Evolutionary conservation across 805 yeast species (phyloP).

Genomic region (Yamadazyma takamatsuzukensis): DNA sequence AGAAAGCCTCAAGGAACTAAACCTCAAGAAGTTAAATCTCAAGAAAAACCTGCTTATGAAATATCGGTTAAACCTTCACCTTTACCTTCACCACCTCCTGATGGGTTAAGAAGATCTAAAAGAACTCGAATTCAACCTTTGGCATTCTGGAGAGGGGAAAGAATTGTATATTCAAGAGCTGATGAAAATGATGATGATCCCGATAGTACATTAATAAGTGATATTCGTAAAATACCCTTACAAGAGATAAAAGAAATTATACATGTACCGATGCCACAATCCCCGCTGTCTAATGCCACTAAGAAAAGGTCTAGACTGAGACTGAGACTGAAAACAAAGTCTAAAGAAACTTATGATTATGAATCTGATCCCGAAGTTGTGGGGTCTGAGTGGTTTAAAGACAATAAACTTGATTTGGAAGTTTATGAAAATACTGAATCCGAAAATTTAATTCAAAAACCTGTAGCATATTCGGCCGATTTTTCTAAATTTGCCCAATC

Average conservation of each 20-base stretch:
- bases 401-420: constrained; percentile 40
- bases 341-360: constrained; percentile 22
- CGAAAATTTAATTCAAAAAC: constrained; percentile 20
- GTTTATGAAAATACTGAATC: constrained; percentile 48
- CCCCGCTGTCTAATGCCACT: background rate
- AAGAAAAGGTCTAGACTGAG: background rate
- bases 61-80: constrained; percentile 26
- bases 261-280: constrained; percentile 38
- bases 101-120: constrained; percentile 57
- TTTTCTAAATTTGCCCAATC: constrained; percentile 41
- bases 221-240: constrained; percentile 40
- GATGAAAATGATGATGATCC: constrained; percentile 32
- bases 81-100: constrained; percentile 43
- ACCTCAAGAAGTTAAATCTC: constrained; percentile 14
- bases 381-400: constrained; percentile 53
- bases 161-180: constrained; percentile 52
- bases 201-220: constrained; percentile 35
- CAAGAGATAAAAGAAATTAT: constrained; percentile 59
- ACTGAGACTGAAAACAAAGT: constrained; percentile 1
- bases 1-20: constrained; percentile 2
- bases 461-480: constrained; percentile 66
- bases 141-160: constrained; percentile 83
- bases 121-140: constrained; percentile 67
- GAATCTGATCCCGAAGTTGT: constrained; percentile 38
- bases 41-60: constrained; percentile 8